Evolutionary conservation across 805 yeast genomes (phyloP), one percentile per base, ranked within the genome.

Genomic region (Hanseniaspora singularis): DNA sequence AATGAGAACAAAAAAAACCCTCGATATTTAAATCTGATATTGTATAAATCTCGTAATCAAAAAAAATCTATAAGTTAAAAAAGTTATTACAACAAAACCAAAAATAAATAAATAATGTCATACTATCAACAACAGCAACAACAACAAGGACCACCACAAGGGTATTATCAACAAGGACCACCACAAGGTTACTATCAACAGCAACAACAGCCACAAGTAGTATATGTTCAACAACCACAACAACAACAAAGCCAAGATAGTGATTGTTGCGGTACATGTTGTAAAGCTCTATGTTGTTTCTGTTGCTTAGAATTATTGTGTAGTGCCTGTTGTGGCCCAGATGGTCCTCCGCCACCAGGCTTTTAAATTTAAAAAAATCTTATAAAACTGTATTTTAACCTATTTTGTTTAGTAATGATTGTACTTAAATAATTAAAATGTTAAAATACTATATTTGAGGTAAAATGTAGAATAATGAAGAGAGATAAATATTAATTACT

Each of bases 291-390:
- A 33, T 53, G 57, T 36, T 63, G 66, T 50, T 60, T 62, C 37
- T 62, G 63, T 54, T 49, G 60, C 9, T 45, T 63, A 27, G 61
- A 63, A 27, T 41, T 58, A 53, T 49, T 57, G 40, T 56, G 63
- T 47, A 56, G 53, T 45, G 53, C 51, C 31, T 50, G 32, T 18
- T 23, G 32, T 23, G 45, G 37, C 3, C 31, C 44, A 14, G 41
- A 31, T 31, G 40, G 38, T 33, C 20, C 30, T 23, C 27, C 27
- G 4, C 20, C 23, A 6, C 12, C 10, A 7, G 20, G 20, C n/a
- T 14, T 9, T 16, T 15, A 10, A 19, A n/a, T n/a, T n/a, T n/a
- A n/a, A n/a, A n/a, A n/a, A n/a, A n/a, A n/a, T n/a, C n/a, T n/a
- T n/a, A n/a, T n/a, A n/a, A n/a, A n/a, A n/a, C n/a, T n/a, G n/a